phyloP scores from a whole-genome alignment of 2,329 filamentous ascomycete species.

The Phialophora expanda region DNA sequence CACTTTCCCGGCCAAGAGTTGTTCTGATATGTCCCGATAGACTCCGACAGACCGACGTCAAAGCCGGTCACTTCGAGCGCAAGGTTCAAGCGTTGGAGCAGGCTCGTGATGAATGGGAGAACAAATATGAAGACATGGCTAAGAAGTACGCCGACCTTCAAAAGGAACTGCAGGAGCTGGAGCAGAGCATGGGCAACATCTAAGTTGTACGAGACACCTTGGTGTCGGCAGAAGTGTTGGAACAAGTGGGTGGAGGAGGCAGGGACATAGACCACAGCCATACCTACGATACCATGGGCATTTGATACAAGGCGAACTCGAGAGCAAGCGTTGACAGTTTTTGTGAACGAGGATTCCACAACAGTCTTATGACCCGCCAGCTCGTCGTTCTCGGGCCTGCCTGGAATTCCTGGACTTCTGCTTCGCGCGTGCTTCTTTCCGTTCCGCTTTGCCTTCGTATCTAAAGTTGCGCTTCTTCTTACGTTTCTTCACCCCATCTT shows the following conservation, averaged over 20 bases:
- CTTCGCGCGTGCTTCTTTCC: constrained; percentile 66
- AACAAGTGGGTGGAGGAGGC: constrained; percentile 21
- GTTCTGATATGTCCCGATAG: constrained; percentile 54
- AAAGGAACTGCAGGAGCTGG: constrained; percentile 91
- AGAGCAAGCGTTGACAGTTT: constrained; percentile 29
- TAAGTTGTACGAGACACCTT: constrained; percentile 56
- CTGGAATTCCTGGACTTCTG: constrained; percentile 72
- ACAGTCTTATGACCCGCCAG: constrained; percentile 39
- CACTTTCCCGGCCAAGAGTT: constrained; percentile 11
- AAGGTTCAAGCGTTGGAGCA: constrained; percentile 96
- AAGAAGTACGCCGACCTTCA: constrained; percentile 83
- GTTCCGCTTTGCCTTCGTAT: constrained; percentile 87
- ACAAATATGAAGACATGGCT: constrained; percentile 96
- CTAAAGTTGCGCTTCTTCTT: constrained; percentile 91
- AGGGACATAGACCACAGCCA: constrained; percentile 34
- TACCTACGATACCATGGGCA: constrained; percentile 37
- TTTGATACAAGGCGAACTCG: constrained; percentile 30
- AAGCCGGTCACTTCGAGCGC: constrained; percentile 98
- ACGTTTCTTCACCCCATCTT: constrained; percentile 53
- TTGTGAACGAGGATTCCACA: constrained; percentile 24
- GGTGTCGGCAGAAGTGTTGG: constrained; percentile 22
- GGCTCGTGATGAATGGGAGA: constrained; percentile 91
- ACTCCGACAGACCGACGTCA: constrained; percentile 98
- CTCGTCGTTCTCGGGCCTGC: constrained; percentile 64
- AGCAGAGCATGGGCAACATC: constrained; percentile 90